phyloP scores from a whole-genome alignment of 2,329 filamentous ascomycete genomes.

The Aspergillus neoniger region DNA sequence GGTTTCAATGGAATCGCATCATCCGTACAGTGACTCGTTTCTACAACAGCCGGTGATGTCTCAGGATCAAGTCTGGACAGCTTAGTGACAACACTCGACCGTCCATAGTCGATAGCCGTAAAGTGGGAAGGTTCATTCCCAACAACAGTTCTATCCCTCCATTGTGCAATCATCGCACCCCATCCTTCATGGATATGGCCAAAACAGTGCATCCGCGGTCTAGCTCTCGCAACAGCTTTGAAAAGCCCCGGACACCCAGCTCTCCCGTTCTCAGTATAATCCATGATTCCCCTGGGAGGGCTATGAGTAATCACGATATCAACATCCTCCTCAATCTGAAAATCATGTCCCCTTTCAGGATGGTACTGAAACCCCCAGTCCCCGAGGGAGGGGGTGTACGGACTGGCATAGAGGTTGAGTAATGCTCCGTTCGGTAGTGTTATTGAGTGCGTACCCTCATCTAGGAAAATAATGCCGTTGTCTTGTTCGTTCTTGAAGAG shows the following conservation, averaged over 20 bases:
- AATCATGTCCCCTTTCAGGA: conserved; percentile 40
- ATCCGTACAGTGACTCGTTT: conserved; percentile 44
- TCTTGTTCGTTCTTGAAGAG: conserved; percentile 44
- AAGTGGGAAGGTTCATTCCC: conserved; percentile 44
- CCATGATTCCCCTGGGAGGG: conserved; percentile 55
- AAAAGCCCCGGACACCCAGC: conserved; percentile 39
- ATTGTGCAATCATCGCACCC: conserved; percentile 58
- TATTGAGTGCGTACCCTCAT: conserved; percentile 55
- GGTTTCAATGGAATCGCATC: conserved; percentile 22
- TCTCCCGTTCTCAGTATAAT: conserved; percentile 39
- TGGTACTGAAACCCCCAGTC: conserved; percentile 56
- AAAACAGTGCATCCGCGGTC: conserved; percentile 44
- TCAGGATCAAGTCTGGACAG: conserved; percentile 13
- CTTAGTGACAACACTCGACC: conserved; percentile 39
- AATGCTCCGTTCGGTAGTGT: conserved; percentile 52
- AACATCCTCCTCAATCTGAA: conserved; percentile 30
- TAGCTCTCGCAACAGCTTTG: conserved; percentile 29
- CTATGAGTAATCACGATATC: conserved; percentile 60
- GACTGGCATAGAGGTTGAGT: conserved; percentile 56
- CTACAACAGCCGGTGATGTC: conserved; percentile 24
- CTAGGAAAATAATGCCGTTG: conserved; percentile 51
- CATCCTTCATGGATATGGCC: conserved; percentile 54
- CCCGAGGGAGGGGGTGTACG: conserved; percentile 52
- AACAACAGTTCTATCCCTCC: conserved; percentile 40
- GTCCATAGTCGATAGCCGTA: conserved; percentile 48